Evolutionary conservation across 495 filamentous ascomycete species (phyloP), one percentile per base, ranked within the genome.

Genomic region (Pyrenopolyporus hunteri): DNA sequence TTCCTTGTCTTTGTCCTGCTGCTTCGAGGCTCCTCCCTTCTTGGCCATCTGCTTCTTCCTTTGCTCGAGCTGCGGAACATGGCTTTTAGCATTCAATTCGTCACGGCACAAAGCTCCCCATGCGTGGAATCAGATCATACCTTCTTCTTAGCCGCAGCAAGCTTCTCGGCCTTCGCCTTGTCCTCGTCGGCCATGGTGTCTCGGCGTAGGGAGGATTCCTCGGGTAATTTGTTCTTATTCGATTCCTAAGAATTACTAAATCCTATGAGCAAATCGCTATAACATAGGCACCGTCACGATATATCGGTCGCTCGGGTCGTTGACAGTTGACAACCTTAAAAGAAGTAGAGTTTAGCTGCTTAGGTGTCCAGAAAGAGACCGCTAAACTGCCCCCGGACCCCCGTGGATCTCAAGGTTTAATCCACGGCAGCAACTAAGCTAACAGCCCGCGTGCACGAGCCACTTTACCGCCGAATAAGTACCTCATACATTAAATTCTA

Each of bases 101-200:
- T 6, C 2, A 8, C 17, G 6, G 23, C 3, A 35, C 6, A 20
- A 31, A 29, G 17, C 16, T 29, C 11, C 52, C 25, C 28, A 36
- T 10, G 8, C 39, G 49, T 11, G 7, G 11, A 3, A 46, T 31
- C 9, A 25, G 10, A 6, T 76, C 80, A 36, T 85, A 96, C 92
- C 69, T 87, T 83, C 76, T 96, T 97, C 80, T 90, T 93, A 17
- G 90, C 91, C 23, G 91, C 91, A 2, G 92, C 92, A 66, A 96
- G 81, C 85, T 94, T 96, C 80, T 96, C 92, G 28, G 89, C 89
- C 76, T 91, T 93, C 59, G 86, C 83, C 76, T 89, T 91, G 57
- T 94, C 91, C 63, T 92, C 91, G 73, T 96, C 91, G 17, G 87
- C 83, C 87, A 90, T 75, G 39, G 55, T 68, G 50, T 29, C 17